Percentiles rank a stretch among this genome's conserved stretches.
Evolutionary conservation across 106 monocot genomes (phyloP).

Genomic region (Acanthochlamys bracteata): DNA sequence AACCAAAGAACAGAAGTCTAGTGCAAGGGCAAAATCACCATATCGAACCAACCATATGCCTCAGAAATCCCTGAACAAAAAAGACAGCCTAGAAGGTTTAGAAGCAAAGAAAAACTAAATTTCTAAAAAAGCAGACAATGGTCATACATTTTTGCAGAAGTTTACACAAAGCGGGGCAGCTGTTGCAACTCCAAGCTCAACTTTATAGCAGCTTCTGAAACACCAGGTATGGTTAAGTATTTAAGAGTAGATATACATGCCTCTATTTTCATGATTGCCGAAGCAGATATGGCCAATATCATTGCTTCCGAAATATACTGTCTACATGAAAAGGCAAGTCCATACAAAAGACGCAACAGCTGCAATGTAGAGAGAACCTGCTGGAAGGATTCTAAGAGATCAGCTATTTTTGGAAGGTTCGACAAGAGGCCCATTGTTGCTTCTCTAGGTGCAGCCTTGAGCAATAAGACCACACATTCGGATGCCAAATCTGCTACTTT

Average conservation of each 20-base stretch:
- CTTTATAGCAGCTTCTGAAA: slow-evolving; percentile 54
- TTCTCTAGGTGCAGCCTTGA: slow-evolving; percentile 76
- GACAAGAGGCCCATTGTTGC: slow-evolving; percentile 71
- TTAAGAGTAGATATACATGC: slow-evolving; percentile 40
- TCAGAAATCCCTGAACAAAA: no score
- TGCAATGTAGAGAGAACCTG: slow-evolving; percentile 17
- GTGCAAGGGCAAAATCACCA: no score
- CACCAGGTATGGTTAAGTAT: slow-evolving; percentile 26
- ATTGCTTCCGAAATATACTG: slow-evolving; percentile 70
- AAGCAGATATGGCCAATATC: slow-evolving; percentile 68
- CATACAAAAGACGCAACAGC: slow-evolving; percentile 59
- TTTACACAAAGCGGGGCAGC: slow-evolving; percentile 51
- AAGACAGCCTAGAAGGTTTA: no score
- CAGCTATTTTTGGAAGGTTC: slow-evolving; percentile 59
- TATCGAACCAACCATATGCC: no score
- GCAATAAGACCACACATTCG: slow-evolving; percentile 68
- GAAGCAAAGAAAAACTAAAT: no score
- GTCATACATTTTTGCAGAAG: no score
- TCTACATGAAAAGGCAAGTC: slow-evolving; percentile 64
- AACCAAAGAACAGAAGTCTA: no score
- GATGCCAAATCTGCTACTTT: slow-evolving; percentile 73
- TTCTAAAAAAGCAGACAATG: no score
- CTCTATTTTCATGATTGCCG: slow-evolving; percentile 56
- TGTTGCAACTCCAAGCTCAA: slow-evolving; percentile 65
- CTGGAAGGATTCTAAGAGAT: slow-evolving; percentile 34